Evolutionary conservation across 768 basidiomycete genomes (phyloP).

Genomic region (Coprinopsis strossmayeri): DNA sequence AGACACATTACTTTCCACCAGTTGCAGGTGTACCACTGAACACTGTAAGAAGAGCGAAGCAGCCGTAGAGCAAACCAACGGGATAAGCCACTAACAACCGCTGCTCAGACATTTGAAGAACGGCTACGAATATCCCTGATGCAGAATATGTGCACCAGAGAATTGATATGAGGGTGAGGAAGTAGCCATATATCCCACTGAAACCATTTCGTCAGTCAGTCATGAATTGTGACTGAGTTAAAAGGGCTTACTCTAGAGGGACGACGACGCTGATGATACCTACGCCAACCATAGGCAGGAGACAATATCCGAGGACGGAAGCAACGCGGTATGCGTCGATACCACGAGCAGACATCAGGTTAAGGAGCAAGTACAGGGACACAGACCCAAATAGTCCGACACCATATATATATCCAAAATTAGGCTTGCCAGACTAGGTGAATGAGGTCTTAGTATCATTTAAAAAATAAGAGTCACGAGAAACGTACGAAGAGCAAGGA

Average conservation of each 20-base stretch:
- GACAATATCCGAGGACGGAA: conserved; percentile 93
- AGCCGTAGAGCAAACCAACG: conserved; percentile 88
- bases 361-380: conserved; percentile 90
- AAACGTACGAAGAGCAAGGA: conserved; percentile 83
- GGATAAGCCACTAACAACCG: conserved; percentile 95
- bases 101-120: conserved; percentile 93
- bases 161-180: conserved; percentile 76
- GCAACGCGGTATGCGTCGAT: conserved; percentile 95
- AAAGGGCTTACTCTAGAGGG: conserved; percentile 77
- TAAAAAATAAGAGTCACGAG: conserved; percentile 1
- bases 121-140: conserved; percentile 91
- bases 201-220: conserved; percentile 6
- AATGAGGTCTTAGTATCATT: conserved; percentile 8
- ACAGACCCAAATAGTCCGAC: conserved; percentile 91
- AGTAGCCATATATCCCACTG: conserved; percentile 81
- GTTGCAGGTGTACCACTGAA: conserved; percentile 46
- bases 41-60: conserved; percentile 88
- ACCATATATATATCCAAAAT: conserved; percentile 98
- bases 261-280: conserved; percentile 83
- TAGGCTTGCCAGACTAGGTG: conserved; percentile 89
- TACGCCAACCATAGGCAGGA: conserved; percentile 94
- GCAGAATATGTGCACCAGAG: conserved; percentile 97
- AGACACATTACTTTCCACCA: background rate
- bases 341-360: conserved; percentile 92
- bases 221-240: conserved; percentile 2